These are phyloP conservation scores for Solanum megistacrolobum DNA, from an alignment of 257 asterid genomes.

Conservation along the genomic window DNA sequence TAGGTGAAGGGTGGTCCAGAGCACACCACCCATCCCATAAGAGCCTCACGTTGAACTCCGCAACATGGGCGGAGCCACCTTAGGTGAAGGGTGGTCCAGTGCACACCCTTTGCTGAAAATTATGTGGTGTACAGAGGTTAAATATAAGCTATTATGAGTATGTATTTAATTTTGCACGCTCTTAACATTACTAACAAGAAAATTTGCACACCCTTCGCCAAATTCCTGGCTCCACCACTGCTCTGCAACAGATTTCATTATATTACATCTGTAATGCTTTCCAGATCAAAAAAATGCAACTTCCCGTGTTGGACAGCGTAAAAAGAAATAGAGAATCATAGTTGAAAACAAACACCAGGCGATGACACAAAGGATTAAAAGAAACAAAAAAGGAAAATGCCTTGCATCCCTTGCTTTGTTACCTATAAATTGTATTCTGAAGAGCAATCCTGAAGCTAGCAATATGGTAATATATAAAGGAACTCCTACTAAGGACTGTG, in stretches of 20 bases:
- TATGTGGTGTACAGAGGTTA: background rate
- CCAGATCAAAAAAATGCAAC: background rate
- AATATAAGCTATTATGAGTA: background rate
- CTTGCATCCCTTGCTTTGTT: background rate
- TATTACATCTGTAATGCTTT: background rate
- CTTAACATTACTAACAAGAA: background rate
- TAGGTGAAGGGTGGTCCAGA: background rate
- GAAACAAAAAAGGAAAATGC: background rate
- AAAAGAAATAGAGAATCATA: background rate
- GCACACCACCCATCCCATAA: background rate
- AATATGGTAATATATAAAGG: background rate
- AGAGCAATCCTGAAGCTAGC: background rate
- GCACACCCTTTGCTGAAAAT: background rate
- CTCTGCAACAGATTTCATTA: background rate
- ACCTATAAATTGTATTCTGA: background rate
- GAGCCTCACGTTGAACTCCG: background rate
- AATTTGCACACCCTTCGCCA: background rate
- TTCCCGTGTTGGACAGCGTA: background rate
- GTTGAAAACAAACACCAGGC: background rate
- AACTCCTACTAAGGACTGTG: background rate
- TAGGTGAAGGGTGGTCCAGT: background rate
- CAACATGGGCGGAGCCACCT: background rate
- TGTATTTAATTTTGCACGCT: background rate
- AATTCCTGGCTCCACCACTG: background rate
- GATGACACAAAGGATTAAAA: background rate